Evolutionary conservation across 768 basidiomycete species (phyloP), one percentile per base, ranked within the genome.

Genomic region (Collybia sordida): DNA sequence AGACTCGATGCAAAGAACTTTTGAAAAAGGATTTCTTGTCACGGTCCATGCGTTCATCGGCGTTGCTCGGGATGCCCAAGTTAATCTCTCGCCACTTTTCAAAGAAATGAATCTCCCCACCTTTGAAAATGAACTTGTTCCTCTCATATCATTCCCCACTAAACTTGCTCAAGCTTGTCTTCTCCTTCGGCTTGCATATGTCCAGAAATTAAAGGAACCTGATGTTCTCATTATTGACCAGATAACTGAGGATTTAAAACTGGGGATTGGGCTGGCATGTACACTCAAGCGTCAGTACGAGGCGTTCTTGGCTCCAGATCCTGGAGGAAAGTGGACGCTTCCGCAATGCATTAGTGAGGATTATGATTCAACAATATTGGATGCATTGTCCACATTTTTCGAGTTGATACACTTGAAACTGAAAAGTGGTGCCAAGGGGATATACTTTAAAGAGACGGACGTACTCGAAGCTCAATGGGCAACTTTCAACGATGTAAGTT

Each of bases 371-470:
- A 92, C 92, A 1, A 86, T 99, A 48, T 74, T 96, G 50, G 88
- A 95, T 54, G 90, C 91, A 2, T 72, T 98, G 53, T 79, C 83
- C 6, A 85, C 86, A 62, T 95, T 98, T 70, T 99, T 99, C 78
- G 88, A 82, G 62, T 76, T 99, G 28, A 85, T 98, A 18, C 93
- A 96, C 57, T 93, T 89, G 90, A 96, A 98, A 66, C 77, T 99
- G 45, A 96, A 96, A 74, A 89, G 90, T 55, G 92, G 89, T 17
- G 80, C 85, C 51, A 93, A 92, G 65, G 90, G 88, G 17, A 92
- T 95, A 42, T 90, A 96, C 68, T 95, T 98, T 76, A 93, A 95
- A 63, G 97, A 99, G 73, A 97, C 95, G 0, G 96, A 98, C 64
- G 85, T 98, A n/a, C 77, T 99, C 31, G 96, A 99, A 64, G 86